Evolutionary conservation across 257 asterid species (phyloP).

Genomic region (Misopates orontium): DNA sequence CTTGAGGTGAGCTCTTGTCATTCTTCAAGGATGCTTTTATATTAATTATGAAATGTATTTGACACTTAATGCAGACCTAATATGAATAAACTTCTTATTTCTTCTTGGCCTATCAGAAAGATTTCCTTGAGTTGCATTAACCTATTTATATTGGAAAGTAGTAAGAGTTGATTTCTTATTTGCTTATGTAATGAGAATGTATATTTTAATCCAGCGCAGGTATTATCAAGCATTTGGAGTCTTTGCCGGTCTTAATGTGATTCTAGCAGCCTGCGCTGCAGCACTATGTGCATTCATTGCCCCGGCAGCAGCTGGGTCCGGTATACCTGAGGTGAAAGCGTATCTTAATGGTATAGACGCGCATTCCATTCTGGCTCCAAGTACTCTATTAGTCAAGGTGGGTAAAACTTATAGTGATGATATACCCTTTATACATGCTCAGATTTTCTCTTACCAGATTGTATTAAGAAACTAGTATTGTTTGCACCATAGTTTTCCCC

Average conservation of each 20-base stretch:
- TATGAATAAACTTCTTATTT: not conserved
- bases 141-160: conserved; percentile 5
- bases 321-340: conserved; percentile 99
- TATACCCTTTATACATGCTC: not conserved
- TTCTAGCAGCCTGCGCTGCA: conserved; percentile 72
- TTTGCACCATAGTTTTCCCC: not conserved
- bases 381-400: conserved; percentile 93
- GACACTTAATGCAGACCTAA: not conserved
- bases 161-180: conserved; percentile 7
- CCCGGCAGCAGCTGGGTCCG: conserved; percentile 99
- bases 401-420: conserved; percentile 12
- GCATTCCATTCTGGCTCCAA: conserved; percentile 94
- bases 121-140: conserved; percentile 15
- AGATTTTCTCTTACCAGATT: not conserved
- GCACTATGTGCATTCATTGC: conserved; percentile 78
- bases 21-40: not conserved
- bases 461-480: conserved; percentile 2
- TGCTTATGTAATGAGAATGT: conserved; percentile 21
- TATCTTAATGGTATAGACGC: conserved; percentile 95
- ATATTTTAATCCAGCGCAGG: conserved; percentile 51
- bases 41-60: not conserved
- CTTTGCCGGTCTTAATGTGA: conserved; percentile 64
- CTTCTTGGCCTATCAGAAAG: not conserved
- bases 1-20: not conserved
- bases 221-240: conserved; percentile 54